These are phyloP conservation scores for Magnaporthales sp. DNA, from an alignment of 2,329 filamentous ascomycete genomes.

Conservation along the genomic window DNA sequence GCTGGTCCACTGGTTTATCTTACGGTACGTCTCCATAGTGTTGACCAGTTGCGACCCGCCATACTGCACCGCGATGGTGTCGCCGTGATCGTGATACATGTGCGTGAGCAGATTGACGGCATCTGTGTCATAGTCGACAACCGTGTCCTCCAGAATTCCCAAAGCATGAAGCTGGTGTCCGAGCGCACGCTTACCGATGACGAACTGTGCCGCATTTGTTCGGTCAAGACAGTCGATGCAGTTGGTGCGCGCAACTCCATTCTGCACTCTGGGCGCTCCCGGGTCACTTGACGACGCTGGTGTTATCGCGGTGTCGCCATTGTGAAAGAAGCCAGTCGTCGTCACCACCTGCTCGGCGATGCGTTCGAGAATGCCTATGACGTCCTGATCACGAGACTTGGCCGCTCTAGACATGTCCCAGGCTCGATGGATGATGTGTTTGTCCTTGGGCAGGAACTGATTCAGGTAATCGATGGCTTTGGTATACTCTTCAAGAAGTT, in stretches of 20 bases:
- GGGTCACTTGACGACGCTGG: neutral
- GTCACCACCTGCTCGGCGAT: conserved; percentile 83
- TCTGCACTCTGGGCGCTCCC: conserved; percentile 61
- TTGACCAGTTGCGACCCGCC: conserved; percentile 96
- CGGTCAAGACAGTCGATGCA: conserved; percentile 97
- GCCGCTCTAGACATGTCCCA: conserved; percentile 98
- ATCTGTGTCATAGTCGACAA: conserved; percentile 88
- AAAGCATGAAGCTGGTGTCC: conserved; percentile 88
- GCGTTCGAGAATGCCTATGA: conserved; percentile 81
- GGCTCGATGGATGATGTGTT: conserved; percentile 86
- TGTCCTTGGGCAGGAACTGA: conserved; percentile 75
- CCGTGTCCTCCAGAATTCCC: conserved; percentile 69
- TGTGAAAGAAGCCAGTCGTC: conserved; percentile 89
- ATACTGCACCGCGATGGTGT: conserved; percentile 96
- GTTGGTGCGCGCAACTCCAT: conserved; percentile 89
- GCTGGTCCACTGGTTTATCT: conserved; percentile 98
- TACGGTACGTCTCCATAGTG: conserved; percentile 98
- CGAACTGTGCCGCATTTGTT: conserved; percentile 95
- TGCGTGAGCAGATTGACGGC: conserved; percentile 93
- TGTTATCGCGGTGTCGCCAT: conserved; percentile 64
- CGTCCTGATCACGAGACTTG: conserved; percentile 85
- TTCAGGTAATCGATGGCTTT: conserved; percentile 87
- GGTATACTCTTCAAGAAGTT: conserved; percentile 80
- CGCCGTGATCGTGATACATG: conserved; percentile 97
- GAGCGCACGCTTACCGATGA: conserved; percentile 89